phyloP scores from a whole-genome alignment of 768 basidiomycete species.

The Podaxis carcinomalis region DNA sequence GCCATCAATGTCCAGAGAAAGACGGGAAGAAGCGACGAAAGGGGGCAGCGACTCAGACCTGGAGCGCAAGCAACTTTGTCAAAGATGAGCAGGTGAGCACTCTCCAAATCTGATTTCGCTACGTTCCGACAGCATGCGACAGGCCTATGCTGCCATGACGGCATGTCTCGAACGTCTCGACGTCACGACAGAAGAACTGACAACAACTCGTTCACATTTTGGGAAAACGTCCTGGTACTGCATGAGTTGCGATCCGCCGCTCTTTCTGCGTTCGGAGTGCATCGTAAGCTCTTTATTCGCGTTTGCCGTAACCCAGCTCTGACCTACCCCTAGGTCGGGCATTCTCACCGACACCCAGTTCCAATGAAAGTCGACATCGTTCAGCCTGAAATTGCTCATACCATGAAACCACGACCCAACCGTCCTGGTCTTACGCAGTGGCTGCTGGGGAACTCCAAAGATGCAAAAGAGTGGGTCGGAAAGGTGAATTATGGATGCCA shows the following conservation, averaged over 20 bases:
- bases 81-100: conserved; percentile 51
- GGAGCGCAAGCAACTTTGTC: conserved; percentile 50
- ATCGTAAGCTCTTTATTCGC: conserved; percentile 33
- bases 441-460: conserved; percentile 15
- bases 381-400: conserved; percentile 9
- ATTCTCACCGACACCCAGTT: conserved; percentile 58
- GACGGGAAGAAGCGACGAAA: conserved; percentile 19
- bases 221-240: conserved; percentile 32
- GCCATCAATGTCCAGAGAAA: conserved; percentile 48
- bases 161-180: conserved; percentile 29
- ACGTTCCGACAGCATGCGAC: not conserved
- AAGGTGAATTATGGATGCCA: conserved; percentile 46
- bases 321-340: conserved; percentile 43
- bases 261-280: conserved; percentile 42
- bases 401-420: not conserved
- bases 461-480: conserved; percentile 24
- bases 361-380: conserved; percentile 35
- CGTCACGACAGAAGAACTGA: conserved; percentile 25
- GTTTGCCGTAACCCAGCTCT: not conserved
- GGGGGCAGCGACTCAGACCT: conserved; percentile 26
- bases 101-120: not conserved
- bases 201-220: conserved; percentile 15
- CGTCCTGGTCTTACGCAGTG: conserved; percentile 14
- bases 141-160: conserved; percentile 47
- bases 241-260: conserved; percentile 41